These are phyloP conservation scores for Paracorniculantispora psalliotae DNA, from an alignment of 2,329 filamentous ascomycete species.

Conservation along the genomic window DNA sequence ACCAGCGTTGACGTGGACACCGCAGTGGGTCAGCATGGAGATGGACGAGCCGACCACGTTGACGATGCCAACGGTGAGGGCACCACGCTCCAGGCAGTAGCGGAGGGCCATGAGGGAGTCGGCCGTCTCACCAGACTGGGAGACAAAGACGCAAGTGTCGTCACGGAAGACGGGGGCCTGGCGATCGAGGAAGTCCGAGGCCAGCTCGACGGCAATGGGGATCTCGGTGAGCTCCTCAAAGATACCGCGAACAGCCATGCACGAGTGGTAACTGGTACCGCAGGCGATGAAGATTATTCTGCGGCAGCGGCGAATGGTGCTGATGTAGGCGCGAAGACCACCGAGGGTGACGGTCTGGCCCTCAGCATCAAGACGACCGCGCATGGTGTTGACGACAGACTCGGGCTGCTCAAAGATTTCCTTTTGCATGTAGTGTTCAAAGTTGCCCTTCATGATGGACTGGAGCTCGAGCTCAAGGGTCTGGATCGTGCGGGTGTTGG, in stretches of 20 bases:
- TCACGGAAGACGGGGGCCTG: constrained; percentile 98
- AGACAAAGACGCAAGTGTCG: constrained; percentile 98
- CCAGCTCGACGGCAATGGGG: constrained; percentile 92
- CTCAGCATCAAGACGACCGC: constrained; percentile 87
- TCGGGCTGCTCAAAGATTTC: constrained; percentile 99
- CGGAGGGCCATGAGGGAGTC: constrained; percentile 95
- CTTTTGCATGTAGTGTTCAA: constrained; percentile 99
- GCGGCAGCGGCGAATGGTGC: constrained; percentile 92
- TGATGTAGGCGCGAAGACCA: constrained; percentile 92
- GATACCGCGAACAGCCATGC: constrained; percentile 96
- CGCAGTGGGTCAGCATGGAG: constrained; percentile 96
- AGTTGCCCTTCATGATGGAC: constrained; percentile 99
- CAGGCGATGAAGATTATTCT: constrained; percentile 99
- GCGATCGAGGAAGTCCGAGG: constrained; percentile 96
- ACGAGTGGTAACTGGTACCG: constrained; percentile 97
- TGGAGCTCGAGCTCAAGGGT: constrained; percentile 98
- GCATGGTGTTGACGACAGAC: constrained; percentile 99
- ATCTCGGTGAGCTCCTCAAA: constrained; percentile 99
- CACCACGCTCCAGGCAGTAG: constrained; percentile 96
- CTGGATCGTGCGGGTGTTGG: constrained; percentile 96
- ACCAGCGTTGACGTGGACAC: constrained; percentile 98
- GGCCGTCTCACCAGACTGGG: constrained; percentile 96
- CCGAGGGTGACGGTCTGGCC: constrained; percentile 96
- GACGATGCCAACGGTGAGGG: constrained; percentile 94
- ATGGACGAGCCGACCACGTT: constrained; percentile 99